Conservation (phyloP, 495 filamentous ascomycete species). For the Entonaema liquescens region DNA sequence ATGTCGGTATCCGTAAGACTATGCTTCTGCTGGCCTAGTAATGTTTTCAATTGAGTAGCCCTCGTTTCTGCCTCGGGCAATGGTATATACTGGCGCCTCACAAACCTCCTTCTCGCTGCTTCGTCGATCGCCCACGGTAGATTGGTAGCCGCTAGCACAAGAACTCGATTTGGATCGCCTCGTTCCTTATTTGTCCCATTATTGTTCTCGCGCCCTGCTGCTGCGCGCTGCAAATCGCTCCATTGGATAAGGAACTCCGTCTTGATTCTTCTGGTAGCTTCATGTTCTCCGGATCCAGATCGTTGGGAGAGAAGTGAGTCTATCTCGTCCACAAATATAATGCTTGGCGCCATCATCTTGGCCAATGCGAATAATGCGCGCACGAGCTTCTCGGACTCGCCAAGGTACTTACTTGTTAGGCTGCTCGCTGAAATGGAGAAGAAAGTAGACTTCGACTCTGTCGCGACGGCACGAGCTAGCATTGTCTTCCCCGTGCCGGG, state of each 20-base stretch:
- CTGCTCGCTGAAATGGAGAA: slow-evolving; percentile 96
- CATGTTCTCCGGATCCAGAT: slow-evolving; percentile 85
- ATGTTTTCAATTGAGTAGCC: slow-evolving; percentile 74
- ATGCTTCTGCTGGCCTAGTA: slow-evolving; percentile 90
- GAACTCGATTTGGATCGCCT: slow-evolving; percentile 90
- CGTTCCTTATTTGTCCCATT: slow-evolving; percentile 53
- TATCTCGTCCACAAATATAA: slow-evolving; percentile 99
- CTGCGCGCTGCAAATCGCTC: slow-evolving; percentile 91
- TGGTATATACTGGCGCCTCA: slow-evolving; percentile 94
- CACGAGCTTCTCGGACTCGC: slow-evolving; percentile 96
- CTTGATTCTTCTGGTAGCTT: slow-evolving; percentile 93
- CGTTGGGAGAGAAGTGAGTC: slow-evolving; percentile 91
- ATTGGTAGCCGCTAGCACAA: slow-evolving; percentile 96
- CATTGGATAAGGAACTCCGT: slow-evolving; percentile 99
- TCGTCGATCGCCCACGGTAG: slow-evolving; percentile 98
- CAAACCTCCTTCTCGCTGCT: slow-evolving; percentile 89
- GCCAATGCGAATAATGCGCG: slow-evolving; percentile 90
- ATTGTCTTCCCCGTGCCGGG: slow-evolving; percentile 99
- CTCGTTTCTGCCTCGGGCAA: slow-evolving; percentile 85
- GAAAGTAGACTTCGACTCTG: slow-evolving; percentile 94
- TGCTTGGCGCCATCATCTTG: slow-evolving; percentile 88
- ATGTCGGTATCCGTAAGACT: slow-evolving; percentile 79
- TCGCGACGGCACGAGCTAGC: slow-evolving; percentile 94
- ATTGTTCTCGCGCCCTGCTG: slow-evolving; percentile 78
- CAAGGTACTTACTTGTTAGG: slow-evolving; percentile 94